A percentile compares a stretch with the other conserved stretches of the same genome.
Conservation (phyloP, 306 rosid species). For the Glycine soja region DNA sequence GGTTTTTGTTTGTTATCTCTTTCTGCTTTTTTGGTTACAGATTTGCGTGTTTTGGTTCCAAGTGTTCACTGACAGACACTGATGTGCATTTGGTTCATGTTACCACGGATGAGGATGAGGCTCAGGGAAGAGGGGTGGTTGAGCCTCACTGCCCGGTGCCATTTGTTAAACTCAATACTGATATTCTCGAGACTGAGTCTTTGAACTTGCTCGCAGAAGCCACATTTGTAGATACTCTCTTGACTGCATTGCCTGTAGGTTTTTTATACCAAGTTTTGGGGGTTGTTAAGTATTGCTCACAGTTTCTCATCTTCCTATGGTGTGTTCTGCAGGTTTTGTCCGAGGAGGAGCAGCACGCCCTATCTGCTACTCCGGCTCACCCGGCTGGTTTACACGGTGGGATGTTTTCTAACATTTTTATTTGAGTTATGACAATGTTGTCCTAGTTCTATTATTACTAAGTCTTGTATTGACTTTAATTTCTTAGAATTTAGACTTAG, state of each 20-base stretch:
- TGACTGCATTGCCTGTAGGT: slow-evolving; percentile 85
- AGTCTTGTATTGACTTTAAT: background rate
- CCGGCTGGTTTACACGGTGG: slow-evolving; percentile 87
- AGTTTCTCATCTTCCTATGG: slow-evolving; percentile 44
- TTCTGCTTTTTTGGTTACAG: slow-evolving; percentile 48
- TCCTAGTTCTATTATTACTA: background rate
- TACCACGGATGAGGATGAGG: slow-evolving; percentile 57
- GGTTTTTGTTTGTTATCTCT: background rate
- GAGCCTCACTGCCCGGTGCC: slow-evolving; percentile 68
- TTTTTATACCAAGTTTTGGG: slow-evolving; percentile 3
- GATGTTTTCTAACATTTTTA: slow-evolving; percentile 44
- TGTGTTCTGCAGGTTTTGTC: slow-evolving; percentile 74
- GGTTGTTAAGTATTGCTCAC: slow-evolving; percentile 31
- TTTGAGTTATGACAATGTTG: slow-evolving; percentile 12
- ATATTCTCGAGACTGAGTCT: slow-evolving; percentile 75
- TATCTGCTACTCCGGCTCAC: slow-evolving; percentile 97
- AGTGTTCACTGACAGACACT: slow-evolving; percentile 75
- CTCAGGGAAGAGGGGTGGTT: slow-evolving; percentile 53
- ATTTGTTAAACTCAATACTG: slow-evolving; percentile 63
- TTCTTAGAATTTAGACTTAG: background rate
- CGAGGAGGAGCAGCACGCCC: slow-evolving; percentile 78
- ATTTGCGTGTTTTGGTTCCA: slow-evolving; percentile 60
- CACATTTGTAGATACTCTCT: slow-evolving; percentile 75
- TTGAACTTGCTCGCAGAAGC: slow-evolving; percentile 64
- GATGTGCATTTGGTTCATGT: slow-evolving; percentile 62